Base-by-base conservation (phyloP, 495 filamentous ascomycete genomes). In the Tuber aestivum region DNA sequence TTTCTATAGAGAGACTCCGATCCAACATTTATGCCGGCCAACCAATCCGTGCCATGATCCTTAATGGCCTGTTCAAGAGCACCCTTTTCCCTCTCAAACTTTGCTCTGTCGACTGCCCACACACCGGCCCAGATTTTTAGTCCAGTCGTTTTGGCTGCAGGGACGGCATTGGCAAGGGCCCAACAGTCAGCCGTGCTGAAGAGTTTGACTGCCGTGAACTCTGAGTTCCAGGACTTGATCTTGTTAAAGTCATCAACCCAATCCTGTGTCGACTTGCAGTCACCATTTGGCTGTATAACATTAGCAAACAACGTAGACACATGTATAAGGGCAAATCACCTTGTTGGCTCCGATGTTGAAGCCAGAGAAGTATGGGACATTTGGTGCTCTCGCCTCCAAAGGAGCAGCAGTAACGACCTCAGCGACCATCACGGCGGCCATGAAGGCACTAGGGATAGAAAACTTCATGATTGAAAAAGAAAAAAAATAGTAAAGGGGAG, bases 1-100 rank as follows among this genome's bases (percentile, higher is more conserved):
- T 81, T 79, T 75, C 94, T 91, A 89, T 97, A 97, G 7, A 97
- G 87, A 84, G 96, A 92, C 88, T 97, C 94, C 83, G 89, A 92
- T 75, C 93, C 94, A 73, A 97, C 93, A 6, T 94, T 94, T 86
- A 97, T 94, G 85, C 93, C 94, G 73, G 87, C 91, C 45, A 97
- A 89, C 68, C 82, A 83, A 91, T 92, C 80, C 91, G 90, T 42
- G 84, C 83, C 82, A 83, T 95, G 91, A 82, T 90, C 91, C 82
- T 86, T 83, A 79, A 96, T 88, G 68, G 82, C 84, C n/a, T 75
- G 85, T 76, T 89, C 87, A 82, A 97, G 92, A 81, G 94, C 94
- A 48, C 90, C 92, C 69, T 91, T 92, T 80, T 97, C 94, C 80
- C 91, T 91, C 20, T 85, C 83, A 79, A 92, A 90, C 44, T 83